Conservation (phyloP, 306 rosid species). For the Lupinus albus region DNA sequence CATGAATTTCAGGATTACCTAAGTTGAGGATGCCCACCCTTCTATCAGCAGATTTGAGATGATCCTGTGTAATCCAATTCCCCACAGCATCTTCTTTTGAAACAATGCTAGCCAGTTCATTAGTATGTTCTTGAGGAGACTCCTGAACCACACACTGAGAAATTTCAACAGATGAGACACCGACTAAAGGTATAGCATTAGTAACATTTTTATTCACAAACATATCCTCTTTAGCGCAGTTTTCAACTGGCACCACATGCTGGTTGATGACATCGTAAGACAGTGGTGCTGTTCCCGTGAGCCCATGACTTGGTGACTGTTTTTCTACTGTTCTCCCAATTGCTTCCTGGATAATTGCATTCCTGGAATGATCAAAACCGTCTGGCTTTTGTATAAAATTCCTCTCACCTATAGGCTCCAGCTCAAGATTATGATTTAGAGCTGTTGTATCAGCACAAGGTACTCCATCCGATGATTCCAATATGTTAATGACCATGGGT, state of each 20-base stretch:
- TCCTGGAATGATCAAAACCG: conserved; percentile 46
- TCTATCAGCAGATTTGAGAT: conserved; percentile 61
- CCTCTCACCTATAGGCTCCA: conserved; percentile 53
- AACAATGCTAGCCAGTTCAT: conserved; percentile 43
- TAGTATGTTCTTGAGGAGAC: conserved; percentile 52
- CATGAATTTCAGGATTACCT: conserved; percentile 52
- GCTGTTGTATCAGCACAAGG: conserved; percentile 45
- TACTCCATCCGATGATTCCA: conserved; percentile 52
- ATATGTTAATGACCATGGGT: conserved; percentile 49
- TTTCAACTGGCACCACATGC: conserved; percentile 46
- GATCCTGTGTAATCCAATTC: conserved; percentile 52
- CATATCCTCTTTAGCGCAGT: conserved; percentile 51
- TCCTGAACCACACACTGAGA: conserved; percentile 51
- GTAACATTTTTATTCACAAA: conserved; percentile 45
- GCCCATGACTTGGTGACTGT: conserved; percentile 51
- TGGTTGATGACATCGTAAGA: conserved; percentile 47
- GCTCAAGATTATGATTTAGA: conserved; percentile 38
- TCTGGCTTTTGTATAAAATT: conserved; percentile 42
- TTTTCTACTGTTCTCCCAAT: conserved; percentile 54
- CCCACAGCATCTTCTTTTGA: conserved; percentile 53
- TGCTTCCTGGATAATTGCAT: conserved; percentile 45
- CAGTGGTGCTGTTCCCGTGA: conserved; percentile 39
- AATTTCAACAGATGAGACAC: conserved; percentile 48
- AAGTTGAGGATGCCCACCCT: conserved; percentile 50
- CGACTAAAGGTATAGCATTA: conserved; percentile 45